phyloP scores from a whole-genome alignment of 2,329 filamentous ascomycete species.

The Endothia cerciana region DNA sequence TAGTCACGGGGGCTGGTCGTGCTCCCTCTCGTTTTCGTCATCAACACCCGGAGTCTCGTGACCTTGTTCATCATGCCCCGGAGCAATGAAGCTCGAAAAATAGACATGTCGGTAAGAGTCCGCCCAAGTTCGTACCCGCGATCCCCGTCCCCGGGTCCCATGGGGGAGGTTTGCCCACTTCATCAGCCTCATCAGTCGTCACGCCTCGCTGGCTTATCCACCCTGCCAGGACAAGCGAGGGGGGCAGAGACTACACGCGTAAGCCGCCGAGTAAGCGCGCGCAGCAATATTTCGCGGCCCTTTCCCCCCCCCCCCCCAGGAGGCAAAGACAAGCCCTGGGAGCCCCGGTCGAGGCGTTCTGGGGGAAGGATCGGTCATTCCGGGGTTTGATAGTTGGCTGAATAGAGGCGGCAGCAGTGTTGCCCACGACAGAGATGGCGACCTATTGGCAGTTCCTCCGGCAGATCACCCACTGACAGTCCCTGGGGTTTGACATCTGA shows the following conservation, averaged over 20 bases:
- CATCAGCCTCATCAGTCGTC: conserved; percentile 22
- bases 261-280: too few relatives aligned
- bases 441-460: not conserved
- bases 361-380: not conserved
- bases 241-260: conserved; percentile 1
- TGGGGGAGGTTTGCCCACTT: not conserved
- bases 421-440: not conserved
- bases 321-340: not conserved
- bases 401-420: not conserved
- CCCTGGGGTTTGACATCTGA: conserved; percentile 4
- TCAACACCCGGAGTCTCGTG: not conserved
- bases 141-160: conserved; percentile 11
- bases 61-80: not conserved
- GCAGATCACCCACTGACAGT: not conserved
- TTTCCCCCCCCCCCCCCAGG: too few relatives aligned
- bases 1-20: conserved; percentile 6
- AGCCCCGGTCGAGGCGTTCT: not conserved
- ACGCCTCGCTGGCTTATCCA: conserved; percentile 7
- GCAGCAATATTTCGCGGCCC: too few relatives aligned
- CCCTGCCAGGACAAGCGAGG: not conserved
- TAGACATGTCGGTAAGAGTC: not conserved
- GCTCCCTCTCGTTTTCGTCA: not conserved
- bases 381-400: not conserved
- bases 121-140: not conserved
- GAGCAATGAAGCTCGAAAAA: not conserved